phyloP scores from a whole-genome alignment of 352 stramenopile species.

The Detonula confervacea region DNA sequence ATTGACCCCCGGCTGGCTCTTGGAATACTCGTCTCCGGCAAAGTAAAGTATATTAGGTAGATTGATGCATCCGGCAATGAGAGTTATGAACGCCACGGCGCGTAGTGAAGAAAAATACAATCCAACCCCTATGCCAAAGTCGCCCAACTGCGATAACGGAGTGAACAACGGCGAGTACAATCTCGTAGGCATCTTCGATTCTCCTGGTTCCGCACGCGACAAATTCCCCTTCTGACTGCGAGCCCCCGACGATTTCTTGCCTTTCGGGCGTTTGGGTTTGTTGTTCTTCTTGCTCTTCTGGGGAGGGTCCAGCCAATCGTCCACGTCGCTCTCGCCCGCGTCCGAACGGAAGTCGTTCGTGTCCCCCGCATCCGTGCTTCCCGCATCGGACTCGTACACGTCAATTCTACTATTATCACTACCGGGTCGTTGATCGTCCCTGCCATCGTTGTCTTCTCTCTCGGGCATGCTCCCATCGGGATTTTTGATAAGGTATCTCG shows the following conservation, averaged over 20 bases:
- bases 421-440: too few species aligned
- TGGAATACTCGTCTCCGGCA: slow-evolving; percentile 53
- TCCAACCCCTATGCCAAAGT: slow-evolving; percentile 72
- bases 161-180: slow-evolving; percentile 68
- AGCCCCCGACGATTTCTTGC: background rate
- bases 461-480: slow-evolving; percentile 31
- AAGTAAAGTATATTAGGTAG: slow-evolving; percentile 76
- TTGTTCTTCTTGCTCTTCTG: slow-evolving; percentile 30
- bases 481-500: slow-evolving; percentile 51
- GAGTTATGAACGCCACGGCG: slow-evolving; percentile 49
- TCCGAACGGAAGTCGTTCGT: background rate
- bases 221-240: slow-evolving; percentile 53
- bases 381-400: background rate
- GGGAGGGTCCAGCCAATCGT: slow-evolving; percentile 48
- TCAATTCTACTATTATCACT: too few species aligned
- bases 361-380: slow-evolving; percentile 18
- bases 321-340: slow-evolving; percentile 32
- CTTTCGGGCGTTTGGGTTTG: background rate
- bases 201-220: slow-evolving; percentile 64
- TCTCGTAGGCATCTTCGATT: slow-evolving; percentile 53
- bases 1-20: slow-evolving; percentile 35
- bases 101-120: slow-evolving; percentile 74
- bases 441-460: background rate
- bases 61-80: slow-evolving; percentile 71
- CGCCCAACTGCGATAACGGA: slow-evolving; percentile 63